Conservation (phyloP, 352 stramenopile genomes). For the Phytophthora idaei region DNA sequence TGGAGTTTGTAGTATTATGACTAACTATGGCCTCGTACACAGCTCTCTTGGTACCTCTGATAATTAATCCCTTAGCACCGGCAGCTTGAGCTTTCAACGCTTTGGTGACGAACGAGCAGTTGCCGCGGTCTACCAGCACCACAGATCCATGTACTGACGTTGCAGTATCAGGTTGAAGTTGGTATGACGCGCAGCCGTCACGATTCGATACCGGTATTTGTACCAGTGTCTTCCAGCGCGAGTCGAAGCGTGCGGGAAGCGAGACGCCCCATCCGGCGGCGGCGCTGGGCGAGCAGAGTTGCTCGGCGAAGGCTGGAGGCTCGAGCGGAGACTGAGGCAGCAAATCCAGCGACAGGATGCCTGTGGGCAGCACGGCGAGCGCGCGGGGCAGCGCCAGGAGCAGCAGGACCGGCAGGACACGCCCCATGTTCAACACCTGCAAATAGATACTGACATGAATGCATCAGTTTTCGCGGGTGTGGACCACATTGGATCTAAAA, state of each 20-base stretch:
- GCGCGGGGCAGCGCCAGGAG: constrained; percentile 28
- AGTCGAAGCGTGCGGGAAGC: constrained; percentile 53
- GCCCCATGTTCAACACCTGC: constrained; percentile 2
- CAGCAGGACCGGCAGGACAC: constrained; percentile 21
- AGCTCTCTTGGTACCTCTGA: constrained; percentile 62
- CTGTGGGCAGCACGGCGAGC: constrained; percentile 49
- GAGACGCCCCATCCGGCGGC: constrained; percentile 61
- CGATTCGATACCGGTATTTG: constrained; percentile 42
- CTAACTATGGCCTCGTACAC: constrained; percentile 62
- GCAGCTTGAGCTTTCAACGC: constrained; percentile 54
- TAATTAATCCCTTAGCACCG: constrained; percentile 58
- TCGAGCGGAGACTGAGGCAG: constrained; percentile 20
- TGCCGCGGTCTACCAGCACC: constrained; percentile 73
- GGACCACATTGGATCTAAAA: constrained; percentile 6
- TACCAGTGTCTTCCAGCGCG: constrained; percentile 57
- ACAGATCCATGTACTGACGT: constrained; percentile 35
- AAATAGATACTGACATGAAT: constrained; percentile 12
- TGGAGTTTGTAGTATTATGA: constrained; percentile 46
- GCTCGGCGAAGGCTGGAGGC: constrained; percentile 43
- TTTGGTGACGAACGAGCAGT: constrained; percentile 80
- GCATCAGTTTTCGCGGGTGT: background rate
- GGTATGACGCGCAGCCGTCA: constrained; percentile 51
- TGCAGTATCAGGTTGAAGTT: constrained; percentile 1
- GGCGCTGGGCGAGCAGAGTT: constrained; percentile 61
- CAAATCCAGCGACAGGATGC: constrained; percentile 47